A percentile compares a stretch with the other conserved stretches of the same genome.
phyloP scores from a whole-genome alignment of 768 basidiomycete species.

The Leccinum boreale region DNA sequence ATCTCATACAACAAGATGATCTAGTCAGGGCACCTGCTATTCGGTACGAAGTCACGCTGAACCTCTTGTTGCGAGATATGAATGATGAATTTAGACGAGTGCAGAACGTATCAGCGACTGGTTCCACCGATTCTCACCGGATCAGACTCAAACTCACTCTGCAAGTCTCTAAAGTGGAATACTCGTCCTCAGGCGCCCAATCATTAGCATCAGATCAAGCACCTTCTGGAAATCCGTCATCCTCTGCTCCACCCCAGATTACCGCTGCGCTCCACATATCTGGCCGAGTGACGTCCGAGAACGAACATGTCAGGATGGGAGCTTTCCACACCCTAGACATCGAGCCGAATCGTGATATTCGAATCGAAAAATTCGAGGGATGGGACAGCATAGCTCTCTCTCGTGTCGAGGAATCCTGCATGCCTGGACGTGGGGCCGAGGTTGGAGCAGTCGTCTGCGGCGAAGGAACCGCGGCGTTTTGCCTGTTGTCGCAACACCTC shows the following conservation, averaged over 20 bases:
- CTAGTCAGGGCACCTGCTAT: slow-evolving; percentile 82
- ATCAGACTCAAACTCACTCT: slow-evolving; percentile 84
- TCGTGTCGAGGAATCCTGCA: slow-evolving; percentile 82
- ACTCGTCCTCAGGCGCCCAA: slow-evolving; percentile 65
- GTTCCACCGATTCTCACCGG: slow-evolving; percentile 89
- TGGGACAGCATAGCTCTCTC: slow-evolving; percentile 91
- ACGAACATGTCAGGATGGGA: slow-evolving; percentile 85
- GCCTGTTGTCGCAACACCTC: slow-evolving; percentile 95
- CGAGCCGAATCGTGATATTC: slow-evolving; percentile 85
- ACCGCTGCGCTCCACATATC: slow-evolving; percentile 77
- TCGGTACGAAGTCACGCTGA: slow-evolving; percentile 44
- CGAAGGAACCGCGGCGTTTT: slow-evolving; percentile 93
- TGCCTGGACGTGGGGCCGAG: slow-evolving; percentile 94
- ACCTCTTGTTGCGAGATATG: neutral
- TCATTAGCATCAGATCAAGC: slow-evolving; percentile 46
- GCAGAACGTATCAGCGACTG: slow-evolving; percentile 86
- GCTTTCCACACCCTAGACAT: slow-evolving; percentile 94
- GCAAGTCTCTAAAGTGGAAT: slow-evolving; percentile 73
- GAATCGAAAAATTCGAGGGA: slow-evolving; percentile 80
- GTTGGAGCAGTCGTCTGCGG: slow-evolving; percentile 95
- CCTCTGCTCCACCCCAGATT: slow-evolving; percentile 33
- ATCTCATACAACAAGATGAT: slow-evolving; percentile 90
- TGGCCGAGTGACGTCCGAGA: slow-evolving; percentile 84
- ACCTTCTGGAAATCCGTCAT: slow-evolving; percentile 20
- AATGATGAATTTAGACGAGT: slow-evolving; percentile 57